phyloP scores from a whole-genome alignment of 306 rosid species.

The Geum urbanum region DNA sequence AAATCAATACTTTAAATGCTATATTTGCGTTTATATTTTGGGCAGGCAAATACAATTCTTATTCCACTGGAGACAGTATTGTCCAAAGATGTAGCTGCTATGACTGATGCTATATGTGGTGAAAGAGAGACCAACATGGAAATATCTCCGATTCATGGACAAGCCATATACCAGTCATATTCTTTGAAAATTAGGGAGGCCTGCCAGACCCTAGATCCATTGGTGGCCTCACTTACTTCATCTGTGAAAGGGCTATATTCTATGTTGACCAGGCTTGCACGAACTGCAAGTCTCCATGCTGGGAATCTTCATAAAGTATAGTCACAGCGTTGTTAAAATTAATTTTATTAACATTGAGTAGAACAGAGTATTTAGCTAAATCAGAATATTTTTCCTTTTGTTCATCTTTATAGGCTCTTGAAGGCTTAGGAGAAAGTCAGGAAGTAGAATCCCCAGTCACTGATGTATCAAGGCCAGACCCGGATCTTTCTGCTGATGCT shows the following conservation, averaged over 20 bases:
- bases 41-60: slow-evolving; percentile 74
- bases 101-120: slow-evolving; percentile 71
- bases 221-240: slow-evolving; percentile 54
- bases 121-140: slow-evolving; percentile 77
- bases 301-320: slow-evolving; percentile 92
- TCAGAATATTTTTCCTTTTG: slow-evolving; percentile 16
- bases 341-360: slow-evolving; percentile 13
- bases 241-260: slow-evolving; percentile 85
- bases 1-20: no score
- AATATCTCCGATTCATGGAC: slow-evolving; percentile 86
- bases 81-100: slow-evolving; percentile 89
- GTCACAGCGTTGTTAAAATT: slow-evolving; percentile 23
- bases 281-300: slow-evolving; percentile 91
- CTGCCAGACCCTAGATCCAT: slow-evolving; percentile 65
- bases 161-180: slow-evolving; percentile 93
- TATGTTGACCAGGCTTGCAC: slow-evolving; percentile 78
- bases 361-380: slow-evolving; percentile 12
- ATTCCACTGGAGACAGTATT: slow-evolving; percentile 86
- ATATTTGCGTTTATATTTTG: slow-evolving; percentile 20
- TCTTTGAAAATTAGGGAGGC: slow-evolving; percentile 73
- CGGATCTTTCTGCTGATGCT: slow-evolving; percentile 52
- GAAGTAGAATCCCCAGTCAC: slow-evolving; percentile 72
- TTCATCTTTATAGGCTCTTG: slow-evolving; percentile 73
- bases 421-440: slow-evolving; percentile 94
- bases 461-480: slow-evolving; percentile 44